A percentile compares a stretch with the other conserved stretches of the same genome.
Evolutionary conservation across 106 monocot species (phyloP).

Genomic region (Allium cepa): DNA sequence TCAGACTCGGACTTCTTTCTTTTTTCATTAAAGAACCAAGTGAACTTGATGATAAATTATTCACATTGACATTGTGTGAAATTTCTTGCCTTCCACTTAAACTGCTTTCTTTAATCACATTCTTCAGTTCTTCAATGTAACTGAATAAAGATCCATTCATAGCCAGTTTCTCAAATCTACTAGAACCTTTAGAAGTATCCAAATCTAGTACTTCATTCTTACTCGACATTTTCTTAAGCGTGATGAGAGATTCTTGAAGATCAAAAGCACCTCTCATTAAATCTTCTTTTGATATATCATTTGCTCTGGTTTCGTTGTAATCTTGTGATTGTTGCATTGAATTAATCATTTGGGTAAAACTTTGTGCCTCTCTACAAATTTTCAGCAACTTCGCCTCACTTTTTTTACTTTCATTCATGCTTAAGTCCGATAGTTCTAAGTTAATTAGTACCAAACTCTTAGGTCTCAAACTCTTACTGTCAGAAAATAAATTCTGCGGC

Average conservation of each 20-base stretch:
- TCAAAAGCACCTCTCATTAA: conserved; percentile 50
- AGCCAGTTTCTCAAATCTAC: not conserved
- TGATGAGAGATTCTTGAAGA: conserved; percentile 58
- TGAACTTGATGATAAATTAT: conserved; percentile 6
- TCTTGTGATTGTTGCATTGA: conserved; percentile 22
- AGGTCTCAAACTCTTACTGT: too few species aligned
- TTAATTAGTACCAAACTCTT: too few species aligned
- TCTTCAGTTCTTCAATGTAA: conserved; percentile 33
- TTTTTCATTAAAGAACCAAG: conserved; percentile 1
- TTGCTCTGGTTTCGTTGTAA: not conserved
- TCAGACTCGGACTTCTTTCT: conserved; percentile 28
- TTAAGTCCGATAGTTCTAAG: not conserved
- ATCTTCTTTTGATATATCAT: conserved; percentile 15
- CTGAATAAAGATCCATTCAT: conserved; percentile 17
- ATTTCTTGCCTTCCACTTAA: conserved; percentile 14
- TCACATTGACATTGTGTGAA: not conserved
- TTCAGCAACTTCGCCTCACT: conserved; percentile 26
- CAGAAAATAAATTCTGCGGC: too few species aligned
- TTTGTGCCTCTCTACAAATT: conserved; percentile 33
- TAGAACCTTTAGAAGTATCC: not conserved
- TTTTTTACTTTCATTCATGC: conserved; percentile 1
- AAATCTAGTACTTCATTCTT: not conserved
- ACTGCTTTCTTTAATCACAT: conserved; percentile 36
- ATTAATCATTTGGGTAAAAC: conserved; percentile 26
- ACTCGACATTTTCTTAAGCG: conserved; percentile 22